Evolutionary conservation across 257 asterid genomes (phyloP).

Genomic region (Verbascum thapsus): DNA sequence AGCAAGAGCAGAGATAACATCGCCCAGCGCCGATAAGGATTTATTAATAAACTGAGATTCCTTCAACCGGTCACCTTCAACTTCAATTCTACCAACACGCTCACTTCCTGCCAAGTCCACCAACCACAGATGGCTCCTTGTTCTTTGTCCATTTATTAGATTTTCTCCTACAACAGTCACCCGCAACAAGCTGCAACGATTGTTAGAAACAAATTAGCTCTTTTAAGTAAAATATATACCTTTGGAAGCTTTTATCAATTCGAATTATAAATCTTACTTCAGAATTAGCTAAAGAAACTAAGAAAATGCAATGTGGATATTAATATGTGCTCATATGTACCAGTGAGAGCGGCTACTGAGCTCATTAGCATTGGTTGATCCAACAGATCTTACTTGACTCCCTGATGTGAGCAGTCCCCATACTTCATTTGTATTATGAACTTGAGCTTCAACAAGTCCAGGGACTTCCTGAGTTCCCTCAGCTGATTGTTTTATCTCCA

Average conservation of each 20-base stretch:
- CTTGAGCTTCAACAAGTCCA: conserved; percentile 89
- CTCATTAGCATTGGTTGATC: conserved; percentile 96
- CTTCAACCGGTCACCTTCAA: conserved; percentile 91
- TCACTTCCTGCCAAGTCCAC: conserved; percentile 99
- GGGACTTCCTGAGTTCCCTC: conserved; percentile 99
- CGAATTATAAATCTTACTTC: conserved; percentile 10
- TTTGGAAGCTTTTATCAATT: background rate
- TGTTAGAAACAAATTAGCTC: conserved; percentile 7
- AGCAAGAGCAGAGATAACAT: conserved; percentile 94
- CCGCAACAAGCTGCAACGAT: conserved; percentile 74
- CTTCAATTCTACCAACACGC: conserved; percentile 88
- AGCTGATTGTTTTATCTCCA: conserved; percentile 98
- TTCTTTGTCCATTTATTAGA: conserved; percentile 72
- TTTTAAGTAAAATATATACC: background rate
- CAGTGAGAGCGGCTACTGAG: conserved; percentile 99
- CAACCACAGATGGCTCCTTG: conserved; percentile 95
- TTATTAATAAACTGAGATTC: conserved; percentile 95
- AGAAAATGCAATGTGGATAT: conserved; percentile 4
- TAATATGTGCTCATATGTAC: conserved; percentile 40
- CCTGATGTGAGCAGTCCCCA: conserved; percentile 86
- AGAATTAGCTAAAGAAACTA: conserved; percentile 2
- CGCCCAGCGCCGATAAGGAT: conserved; percentile 93
- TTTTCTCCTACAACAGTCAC: conserved; percentile 84
- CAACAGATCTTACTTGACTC: conserved; percentile 93
- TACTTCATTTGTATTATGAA: conserved; percentile 72